Evolutionary conservation across 371 early-diverging fungal genomes (phyloP).

Genomic region (Chytridium lagenaria): DNA sequence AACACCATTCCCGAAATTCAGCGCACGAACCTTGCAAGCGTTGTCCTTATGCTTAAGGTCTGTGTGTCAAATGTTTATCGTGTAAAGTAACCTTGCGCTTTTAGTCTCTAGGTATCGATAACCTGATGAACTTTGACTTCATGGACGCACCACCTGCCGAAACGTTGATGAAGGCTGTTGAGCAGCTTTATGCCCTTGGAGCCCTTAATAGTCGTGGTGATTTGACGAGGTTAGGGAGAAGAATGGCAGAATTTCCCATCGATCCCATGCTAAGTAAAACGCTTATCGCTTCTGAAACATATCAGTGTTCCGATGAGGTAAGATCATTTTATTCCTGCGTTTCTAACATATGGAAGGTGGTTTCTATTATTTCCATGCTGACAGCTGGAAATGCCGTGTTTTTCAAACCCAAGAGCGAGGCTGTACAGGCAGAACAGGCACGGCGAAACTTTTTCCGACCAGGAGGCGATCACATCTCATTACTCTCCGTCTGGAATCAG

Average conservation of each 20-base stretch:
- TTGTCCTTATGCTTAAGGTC: constrained; percentile 85
- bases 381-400: constrained; percentile 87
- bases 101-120: constrained; percentile 88
- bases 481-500: constrained; percentile 91
- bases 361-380: constrained; percentile 89
- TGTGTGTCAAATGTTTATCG: constrained; percentile 14
- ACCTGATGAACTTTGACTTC: constrained; percentile 96
- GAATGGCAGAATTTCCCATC: constrained; percentile 99
- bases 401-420: constrained; percentile 94
- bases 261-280: constrained; percentile 96
- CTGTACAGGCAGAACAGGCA: constrained; percentile 91
- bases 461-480: constrained; percentile 91
- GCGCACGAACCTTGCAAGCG: constrained; percentile 90
- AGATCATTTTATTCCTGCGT: constrained; percentile 54
- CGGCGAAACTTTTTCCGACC: constrained; percentile 81
- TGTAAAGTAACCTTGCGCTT: constrained; percentile 2
- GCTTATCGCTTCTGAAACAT: constrained; percentile 89
- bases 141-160: constrained; percentile 97
- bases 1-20: constrained; percentile 97
- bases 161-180: constrained; percentile 89
- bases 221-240: constrained; percentile 94
- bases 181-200: constrained; percentile 94
- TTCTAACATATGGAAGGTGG: constrained; percentile 53
- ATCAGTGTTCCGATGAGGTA: constrained; percentile 90
- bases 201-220: constrained; percentile 93